phyloP scores from a whole-genome alignment of 2,329 filamentous ascomycete species.

The Scedosporium aurantiacum region DNA sequence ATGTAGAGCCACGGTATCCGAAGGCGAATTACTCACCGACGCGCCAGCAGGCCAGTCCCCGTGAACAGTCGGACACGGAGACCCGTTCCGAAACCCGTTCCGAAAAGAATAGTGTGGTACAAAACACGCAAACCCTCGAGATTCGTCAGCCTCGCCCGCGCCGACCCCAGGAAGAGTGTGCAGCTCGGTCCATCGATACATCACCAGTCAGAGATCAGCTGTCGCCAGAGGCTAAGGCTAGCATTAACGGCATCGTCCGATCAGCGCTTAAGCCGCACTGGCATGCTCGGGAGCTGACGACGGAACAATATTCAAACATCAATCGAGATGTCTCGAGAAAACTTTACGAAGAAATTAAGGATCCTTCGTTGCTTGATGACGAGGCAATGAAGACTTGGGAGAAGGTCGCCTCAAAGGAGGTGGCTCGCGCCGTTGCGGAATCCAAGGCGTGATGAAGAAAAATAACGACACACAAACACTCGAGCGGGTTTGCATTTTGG shows the following conservation, averaged over 20 bases:
- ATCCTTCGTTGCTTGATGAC: conserved; percentile 48
- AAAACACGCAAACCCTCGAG: conserved; percentile 28
- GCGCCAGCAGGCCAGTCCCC: conserved; percentile 25
- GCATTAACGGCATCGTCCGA: conserved; percentile 81
- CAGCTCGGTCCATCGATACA: conserved; percentile 44
- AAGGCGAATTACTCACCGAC: conserved; percentile 63
- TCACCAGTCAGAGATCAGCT: conserved; percentile 58
- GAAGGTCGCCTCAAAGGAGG: conserved; percentile 65
- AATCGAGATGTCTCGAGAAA: conserved; percentile 82
- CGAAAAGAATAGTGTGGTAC: conserved; percentile 7
- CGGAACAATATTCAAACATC: conserved; percentile 85
- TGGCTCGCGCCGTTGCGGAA: conserved; percentile 59
- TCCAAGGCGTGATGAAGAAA: conserved; percentile 31
- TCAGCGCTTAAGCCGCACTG: conserved; percentile 73
- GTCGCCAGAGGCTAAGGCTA: conserved; percentile 75
- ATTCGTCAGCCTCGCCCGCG: conserved; percentile 42
- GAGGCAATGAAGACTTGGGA: conserved; percentile 61
- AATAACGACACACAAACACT: background rate
- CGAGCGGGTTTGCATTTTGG: background rate
- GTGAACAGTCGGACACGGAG: conserved; percentile 34
- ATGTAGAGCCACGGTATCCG: conserved; percentile 63
- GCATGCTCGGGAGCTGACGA: conserved; percentile 65
- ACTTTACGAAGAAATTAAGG: conserved; percentile 62
- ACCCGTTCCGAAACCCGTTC: conserved; percentile 18
- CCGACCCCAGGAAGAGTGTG: conserved; percentile 30